These are phyloP conservation scores for Eucommia ulmoides DNA, from an alignment of 257 asterid species.

Conservation along the genomic window DNA sequence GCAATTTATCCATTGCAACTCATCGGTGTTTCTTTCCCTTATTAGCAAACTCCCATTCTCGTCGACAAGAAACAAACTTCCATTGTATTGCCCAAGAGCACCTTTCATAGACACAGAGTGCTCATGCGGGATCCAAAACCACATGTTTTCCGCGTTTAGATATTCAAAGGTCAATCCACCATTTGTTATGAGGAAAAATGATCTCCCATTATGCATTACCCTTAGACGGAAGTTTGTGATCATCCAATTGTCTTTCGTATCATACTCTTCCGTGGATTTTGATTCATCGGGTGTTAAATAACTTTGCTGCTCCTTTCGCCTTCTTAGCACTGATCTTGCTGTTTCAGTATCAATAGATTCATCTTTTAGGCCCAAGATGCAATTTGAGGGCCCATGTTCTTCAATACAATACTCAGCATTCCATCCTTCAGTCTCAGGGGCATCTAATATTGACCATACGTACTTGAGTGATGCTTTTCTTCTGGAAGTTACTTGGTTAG, in stretches of 20 bases:
- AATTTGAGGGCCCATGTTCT: conserved; percentile 65
- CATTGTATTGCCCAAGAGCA: conserved; percentile 63
- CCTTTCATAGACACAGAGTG: conserved; percentile 45
- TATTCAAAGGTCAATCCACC: conserved; percentile 46
- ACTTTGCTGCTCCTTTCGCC: conserved; percentile 43
- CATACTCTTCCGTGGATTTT: conserved; percentile 16
- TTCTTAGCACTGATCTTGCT: conserved; percentile 23
- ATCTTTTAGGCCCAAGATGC: conserved; percentile 60
- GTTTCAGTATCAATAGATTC: conserved; percentile 27
- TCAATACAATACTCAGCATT: conserved; percentile 76
- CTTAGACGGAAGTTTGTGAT: conserved; percentile 40
- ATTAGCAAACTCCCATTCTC: conserved; percentile 58
- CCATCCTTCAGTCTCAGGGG: conserved; percentile 95
- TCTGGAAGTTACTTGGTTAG: conserved; percentile 22
- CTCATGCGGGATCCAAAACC: conserved; percentile 79
- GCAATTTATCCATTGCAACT: conserved; percentile 67
- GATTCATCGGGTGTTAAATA: conserved; percentile 31
- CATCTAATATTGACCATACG: conserved; percentile 73
- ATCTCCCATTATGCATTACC: conserved; percentile 51
- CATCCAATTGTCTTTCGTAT: conserved; percentile 11
- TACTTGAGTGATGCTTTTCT: conserved; percentile 41
- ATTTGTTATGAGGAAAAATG: conserved; percentile 54
- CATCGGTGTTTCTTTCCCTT: conserved; percentile 51
- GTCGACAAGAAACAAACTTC: conserved; percentile 64
- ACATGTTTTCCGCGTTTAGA: conserved; percentile 43